A percentile compares a stretch with the other conserved stretches of the same genome.
These are phyloP conservation scores for Barbatosphaeria neglecta DNA, from an alignment of 495 filamentous ascomycete species.

Conservation along the genomic window DNA sequence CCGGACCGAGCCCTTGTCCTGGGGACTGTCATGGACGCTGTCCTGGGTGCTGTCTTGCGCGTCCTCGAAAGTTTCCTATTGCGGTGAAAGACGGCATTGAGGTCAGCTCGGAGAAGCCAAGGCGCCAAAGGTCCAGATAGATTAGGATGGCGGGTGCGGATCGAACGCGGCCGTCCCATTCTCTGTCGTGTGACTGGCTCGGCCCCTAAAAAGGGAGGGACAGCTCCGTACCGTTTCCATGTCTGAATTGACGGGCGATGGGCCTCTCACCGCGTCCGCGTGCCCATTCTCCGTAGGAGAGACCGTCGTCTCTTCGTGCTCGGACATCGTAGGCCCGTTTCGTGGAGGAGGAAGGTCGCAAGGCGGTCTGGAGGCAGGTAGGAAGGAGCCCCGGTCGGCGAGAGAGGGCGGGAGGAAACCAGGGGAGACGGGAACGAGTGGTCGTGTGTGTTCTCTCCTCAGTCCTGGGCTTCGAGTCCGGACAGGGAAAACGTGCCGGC, in stretches of 20 bases:
- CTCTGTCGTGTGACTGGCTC: background rate
- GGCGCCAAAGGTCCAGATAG: background rate
- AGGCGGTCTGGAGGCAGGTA: too few relatives aligned
- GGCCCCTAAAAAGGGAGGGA: background rate
- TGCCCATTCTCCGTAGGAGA: background rate
- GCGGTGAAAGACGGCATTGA: background rate
- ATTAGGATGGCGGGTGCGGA: too few relatives aligned
- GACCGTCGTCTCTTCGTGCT: background rate
- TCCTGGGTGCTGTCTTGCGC: too few relatives aligned
- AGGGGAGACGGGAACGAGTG: background rate
- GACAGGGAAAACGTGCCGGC: background rate
- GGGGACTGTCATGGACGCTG: too few relatives aligned
- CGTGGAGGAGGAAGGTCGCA: background rate
- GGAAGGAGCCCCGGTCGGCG: too few relatives aligned
- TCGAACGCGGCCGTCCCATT: background rate
- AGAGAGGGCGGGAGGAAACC: background rate
- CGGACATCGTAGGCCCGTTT: background rate
- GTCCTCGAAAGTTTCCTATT: constrained; percentile 69
- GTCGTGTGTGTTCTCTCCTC: background rate
- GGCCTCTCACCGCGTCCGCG: background rate
- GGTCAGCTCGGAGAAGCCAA: background rate
- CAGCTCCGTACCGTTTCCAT: background rate
- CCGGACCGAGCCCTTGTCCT: constrained; percentile 42
- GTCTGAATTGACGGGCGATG: background rate
- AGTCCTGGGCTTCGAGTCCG: background rate